Base-by-base conservation (phyloP, 2,329 filamentous ascomycete genomes). In the Pseudogymnoascus sp. region DNA sequence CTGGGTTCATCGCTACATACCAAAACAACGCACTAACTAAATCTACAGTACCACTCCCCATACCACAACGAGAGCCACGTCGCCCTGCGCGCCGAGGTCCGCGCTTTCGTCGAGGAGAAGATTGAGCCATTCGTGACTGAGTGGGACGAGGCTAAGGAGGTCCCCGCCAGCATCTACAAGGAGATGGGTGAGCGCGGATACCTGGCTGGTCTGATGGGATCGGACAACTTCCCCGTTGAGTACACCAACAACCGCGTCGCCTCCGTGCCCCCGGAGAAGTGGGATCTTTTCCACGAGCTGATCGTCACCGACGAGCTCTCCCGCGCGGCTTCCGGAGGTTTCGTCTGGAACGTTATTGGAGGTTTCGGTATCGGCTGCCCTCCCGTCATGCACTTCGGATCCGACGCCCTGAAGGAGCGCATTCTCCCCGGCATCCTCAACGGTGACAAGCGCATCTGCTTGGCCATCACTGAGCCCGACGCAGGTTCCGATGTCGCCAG, bases 271-370 rank as follows among this genome's bases (percentile, higher is more conserved):
- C 79, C 89, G 0, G 91, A 97, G 77, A 87, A 94, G 73, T 99
- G 93, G 93, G 94, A 99, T 77, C 84, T 96, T 47, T 99, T 97
- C 86, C 94, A 99, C 77, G 94, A 99, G 81, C 83, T 97, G 84
- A 82, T 97, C 47, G 73, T 99, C 63, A 97, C 93, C 1, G 94
- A 99, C 68, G 94, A 99, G 81, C 78, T 99, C 47, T 96, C 90
- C 38, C 90, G 94, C 61, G 80, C 86, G 58, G 94, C 88, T 61
- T 95, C 90, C 57, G 94, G 94, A 70, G 94, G 94, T 62, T 88
- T 97, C 65, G 91, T 97, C 20, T 97, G 94, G 94, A 96, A 96
- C 75, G 79, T 97, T 69, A 88, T 97, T 65, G 94, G 93, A 68
- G 94, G 94, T n/a, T 97, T 90, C 72, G 93, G 91, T 60, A 99